Percentiles rank a stretch among this genome's conserved stretches.
phyloP scores from a whole-genome alignment of 768 basidiomycete species.

The Boletus barrowsii region DNA sequence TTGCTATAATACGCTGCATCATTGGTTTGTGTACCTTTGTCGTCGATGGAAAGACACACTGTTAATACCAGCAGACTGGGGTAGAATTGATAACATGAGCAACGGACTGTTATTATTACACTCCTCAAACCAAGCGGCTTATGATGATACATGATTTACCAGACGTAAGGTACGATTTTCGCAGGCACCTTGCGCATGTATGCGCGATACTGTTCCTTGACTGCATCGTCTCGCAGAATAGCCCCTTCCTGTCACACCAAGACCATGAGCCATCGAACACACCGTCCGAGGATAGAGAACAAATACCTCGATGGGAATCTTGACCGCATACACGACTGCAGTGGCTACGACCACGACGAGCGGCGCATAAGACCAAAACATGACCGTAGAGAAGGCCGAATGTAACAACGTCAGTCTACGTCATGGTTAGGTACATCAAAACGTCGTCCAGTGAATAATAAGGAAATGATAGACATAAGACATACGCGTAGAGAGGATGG shows the following conservation, averaged over 20 bases:
- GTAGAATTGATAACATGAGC: no score
- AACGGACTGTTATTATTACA: no score
- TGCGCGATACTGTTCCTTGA: slow-evolving; percentile 6
- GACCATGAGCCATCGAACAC: not conserved
- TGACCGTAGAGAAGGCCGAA: not conserved
- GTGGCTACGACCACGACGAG: not conserved
- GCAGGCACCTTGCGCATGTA: slow-evolving; percentile 15
- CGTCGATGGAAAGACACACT: not conserved
- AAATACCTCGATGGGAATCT: slow-evolving; percentile 6
- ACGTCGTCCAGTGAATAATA: not conserved
- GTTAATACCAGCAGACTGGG: not conserved
- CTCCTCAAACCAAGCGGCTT: no score
- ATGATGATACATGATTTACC: not conserved
- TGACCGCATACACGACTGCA: not conserved
- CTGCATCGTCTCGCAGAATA: slow-evolving; percentile 3
- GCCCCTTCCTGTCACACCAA: slow-evolving; percentile 1
- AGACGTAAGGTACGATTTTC: slow-evolving; percentile 9
- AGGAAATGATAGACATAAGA: not conserved
- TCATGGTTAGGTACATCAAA: not conserved
- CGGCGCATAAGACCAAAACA: slow-evolving; percentile 13
- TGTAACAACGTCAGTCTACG: slow-evolving; percentile 1
- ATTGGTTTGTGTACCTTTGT: not conserved
- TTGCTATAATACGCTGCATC: not conserved
- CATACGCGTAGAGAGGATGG: slow-evolving; percentile 15
- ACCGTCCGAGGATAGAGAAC: no score